These are phyloP conservation scores for Xenosphaeropsis pyriputrescens DNA, from an alignment of 2,329 filamentous ascomycete species.

Conservation along the genomic window DNA sequence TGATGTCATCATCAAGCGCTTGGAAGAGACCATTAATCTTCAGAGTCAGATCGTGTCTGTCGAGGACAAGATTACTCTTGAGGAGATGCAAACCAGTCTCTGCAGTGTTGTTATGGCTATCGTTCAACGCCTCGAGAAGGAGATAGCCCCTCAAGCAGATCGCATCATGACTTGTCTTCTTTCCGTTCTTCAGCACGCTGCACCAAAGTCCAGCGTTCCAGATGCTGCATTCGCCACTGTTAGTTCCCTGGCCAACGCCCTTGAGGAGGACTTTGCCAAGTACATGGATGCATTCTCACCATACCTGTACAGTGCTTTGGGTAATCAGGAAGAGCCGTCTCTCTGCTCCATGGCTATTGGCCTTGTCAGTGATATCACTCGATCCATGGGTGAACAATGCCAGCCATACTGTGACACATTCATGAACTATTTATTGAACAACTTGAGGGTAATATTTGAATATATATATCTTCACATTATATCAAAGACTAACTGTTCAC, in stretches of 20 bases:
- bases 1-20: slow-evolving; percentile 75
- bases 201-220: slow-evolving; percentile 81
- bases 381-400: slow-evolving; percentile 77
- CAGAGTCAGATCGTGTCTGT: slow-evolving; percentile 91
- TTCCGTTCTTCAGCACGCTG: slow-evolving; percentile 62
- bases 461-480: too few relatives aligned
- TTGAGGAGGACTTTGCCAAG: slow-evolving; percentile 87
- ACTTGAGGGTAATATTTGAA: slow-evolving; percentile 48
- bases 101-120: slow-evolving; percentile 85
- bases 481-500: slow-evolving; percentile 18
- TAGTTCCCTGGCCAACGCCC: slow-evolving; percentile 77
- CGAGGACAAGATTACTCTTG: slow-evolving; percentile 87
- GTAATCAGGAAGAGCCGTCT: slow-evolving; percentile 88
- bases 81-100: slow-evolving; percentile 96
- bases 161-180: slow-evolving; percentile 86
- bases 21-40: slow-evolving; percentile 80
- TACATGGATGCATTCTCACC: slow-evolving; percentile 95
- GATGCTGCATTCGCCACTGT: slow-evolving; percentile 88
- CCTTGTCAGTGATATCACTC: slow-evolving; percentile 88
- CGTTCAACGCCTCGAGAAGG: slow-evolving; percentile 78
- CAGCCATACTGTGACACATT: slow-evolving; percentile 94
- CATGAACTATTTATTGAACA: slow-evolving; percentile 95
- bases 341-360: slow-evolving; percentile 96
- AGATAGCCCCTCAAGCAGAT: slow-evolving; percentile 81
- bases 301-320: slow-evolving; percentile 85